Base-by-base conservation (phyloP, 805 yeast genomes). In the Clavispora carvajalis region DNA sequence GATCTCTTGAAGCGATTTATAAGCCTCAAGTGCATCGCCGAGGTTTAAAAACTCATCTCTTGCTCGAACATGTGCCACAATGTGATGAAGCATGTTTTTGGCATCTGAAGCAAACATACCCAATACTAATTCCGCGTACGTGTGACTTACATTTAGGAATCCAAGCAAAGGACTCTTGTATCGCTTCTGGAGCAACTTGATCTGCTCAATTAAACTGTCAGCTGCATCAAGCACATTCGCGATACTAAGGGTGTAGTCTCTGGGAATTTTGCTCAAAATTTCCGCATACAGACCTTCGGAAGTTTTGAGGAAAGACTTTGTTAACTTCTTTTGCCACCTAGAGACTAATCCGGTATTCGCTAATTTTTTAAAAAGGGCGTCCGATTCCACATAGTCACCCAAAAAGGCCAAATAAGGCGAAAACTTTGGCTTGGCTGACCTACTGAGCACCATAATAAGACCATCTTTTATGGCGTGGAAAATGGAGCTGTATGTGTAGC, bases 141-240 rank as follows among this genome's bases (percentile, higher is more conserved):
- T 73, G 23, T 62, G 58, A 1, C 85, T 60, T 25, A 85, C 73
- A 34, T 71, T 59, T 4, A 85, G 57, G 42, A 67, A 67, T 16
- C 79, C 88, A 33, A 85, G 59, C n/a, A 85, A 59, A 0, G 87
- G 82, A 31, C 62, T 64, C 26, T 74, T 76, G 52, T 80, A 85
- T 45, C 78, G 60, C 44, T 77, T 81, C 47, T 81, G 85, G 21
- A 83, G 55, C 15, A 53, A 51, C 40, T 73, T 65, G 13, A 82
- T 74, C 23, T 71, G 70, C 3, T 60, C 59, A 7, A 79, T 67
- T 16, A 85, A 70, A 28, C 57, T 53, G 35, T 79, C 80, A 0
- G 82, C 77, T 4, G 82, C 66, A 33, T 77, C 73, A 34, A 76
- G 67, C 2, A 84, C 68, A 58, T 83, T 83, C 19, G 69, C 52